phyloP scores from a whole-genome alignment of 2,329 filamentous ascomycete species.

The Fusarium sarcochroum region DNA sequence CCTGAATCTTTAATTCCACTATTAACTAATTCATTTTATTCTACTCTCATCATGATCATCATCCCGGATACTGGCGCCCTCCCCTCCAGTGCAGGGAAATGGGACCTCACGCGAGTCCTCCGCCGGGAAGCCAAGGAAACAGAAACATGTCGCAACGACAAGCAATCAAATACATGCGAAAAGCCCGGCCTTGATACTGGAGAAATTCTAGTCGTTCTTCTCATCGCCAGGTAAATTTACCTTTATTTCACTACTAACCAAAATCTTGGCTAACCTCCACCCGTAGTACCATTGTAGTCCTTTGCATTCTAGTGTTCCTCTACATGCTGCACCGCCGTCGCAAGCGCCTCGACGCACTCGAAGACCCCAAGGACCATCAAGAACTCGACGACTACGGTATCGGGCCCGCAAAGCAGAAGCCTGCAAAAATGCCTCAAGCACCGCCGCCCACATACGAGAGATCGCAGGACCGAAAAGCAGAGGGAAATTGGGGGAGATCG shows the following conservation, averaged over 20 bases:
- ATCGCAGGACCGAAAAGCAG: constrained; percentile 21
- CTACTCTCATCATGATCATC: constrained; percentile 34
- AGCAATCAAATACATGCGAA: constrained; percentile 42
- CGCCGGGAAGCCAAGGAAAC: constrained; percentile 39
- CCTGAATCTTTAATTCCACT: constrained; percentile 15
- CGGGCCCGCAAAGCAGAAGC: constrained; percentile 6
- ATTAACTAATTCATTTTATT: constrained; percentile 19
- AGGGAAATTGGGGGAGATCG: constrained; percentile 16
- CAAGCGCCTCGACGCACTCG: constrained; percentile 33
- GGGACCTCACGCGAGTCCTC: constrained; percentile 36
- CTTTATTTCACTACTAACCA: not conserved
- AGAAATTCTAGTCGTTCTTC: constrained; percentile 30
- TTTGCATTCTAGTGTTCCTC: constrained; percentile 35
- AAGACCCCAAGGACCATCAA: constrained; percentile 45
- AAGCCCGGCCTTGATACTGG: constrained; percentile 38
- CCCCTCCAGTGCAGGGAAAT: constrained; percentile 19
- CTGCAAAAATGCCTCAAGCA: constrained; percentile 30
- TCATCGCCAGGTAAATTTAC: constrained; percentile 29
- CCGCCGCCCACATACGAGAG: constrained; percentile 36
- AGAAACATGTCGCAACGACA: constrained; percentile 33
- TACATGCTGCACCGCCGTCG: constrained; percentile 42
- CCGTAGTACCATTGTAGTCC: constrained; percentile 24
- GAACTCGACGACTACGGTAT: constrained; percentile 50
- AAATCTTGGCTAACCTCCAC: constrained; percentile 5
- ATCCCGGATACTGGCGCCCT: constrained; percentile 17